Conservation (phyloP, 176 grass and related monocot species). For the Phragmites australis region DNA sequence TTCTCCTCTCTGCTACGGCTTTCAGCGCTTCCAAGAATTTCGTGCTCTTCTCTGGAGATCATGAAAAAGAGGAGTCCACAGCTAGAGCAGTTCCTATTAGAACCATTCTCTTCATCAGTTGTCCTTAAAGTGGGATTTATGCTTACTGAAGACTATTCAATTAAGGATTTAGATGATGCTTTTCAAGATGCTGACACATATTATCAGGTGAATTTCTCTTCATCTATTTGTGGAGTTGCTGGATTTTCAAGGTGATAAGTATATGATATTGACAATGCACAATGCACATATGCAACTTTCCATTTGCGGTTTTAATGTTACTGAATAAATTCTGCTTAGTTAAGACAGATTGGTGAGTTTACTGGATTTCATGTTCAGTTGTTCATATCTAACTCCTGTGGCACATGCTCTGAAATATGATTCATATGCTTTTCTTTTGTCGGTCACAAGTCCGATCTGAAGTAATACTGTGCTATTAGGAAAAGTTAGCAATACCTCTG, state of each 20-base stretch:
- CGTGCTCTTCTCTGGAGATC: slow-evolving; percentile 53
- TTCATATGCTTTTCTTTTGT: not conserved
- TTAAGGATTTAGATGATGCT: slow-evolving; percentile 67
- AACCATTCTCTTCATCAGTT: slow-evolving; percentile 52
- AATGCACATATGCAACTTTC: not conserved
- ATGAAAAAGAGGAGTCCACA: slow-evolving; percentile 74
- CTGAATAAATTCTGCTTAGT: slow-evolving; percentile 26
- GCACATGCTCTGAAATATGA: slow-evolving; percentile 9
- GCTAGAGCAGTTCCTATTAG: slow-evolving; percentile 68
- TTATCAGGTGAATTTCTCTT: slow-evolving; percentile 71
- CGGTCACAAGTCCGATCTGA: not conserved
- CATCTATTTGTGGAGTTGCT: slow-evolving; percentile 24
- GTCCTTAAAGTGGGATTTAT: slow-evolving; percentile 49
- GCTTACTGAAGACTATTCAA: slow-evolving; percentile 55
- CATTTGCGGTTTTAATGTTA: not conserved
- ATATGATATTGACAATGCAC: slow-evolving; percentile 7
- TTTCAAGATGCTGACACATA: slow-evolving; percentile 70
- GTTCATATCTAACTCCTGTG: slow-evolving; percentile 2
- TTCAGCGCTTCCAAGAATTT: slow-evolving; percentile 83
- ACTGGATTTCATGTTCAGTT: slow-evolving; percentile 9
- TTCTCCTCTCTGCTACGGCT: slow-evolving; percentile 65
- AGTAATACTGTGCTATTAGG: slow-evolving; percentile 5
- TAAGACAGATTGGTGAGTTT: not conserved
- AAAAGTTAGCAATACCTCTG: not conserved
- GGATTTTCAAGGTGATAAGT: slow-evolving; percentile 6